phyloP scores from a whole-genome alignment of 2,329 filamentous ascomycete species.

The Colletotrichum sp. region DNA sequence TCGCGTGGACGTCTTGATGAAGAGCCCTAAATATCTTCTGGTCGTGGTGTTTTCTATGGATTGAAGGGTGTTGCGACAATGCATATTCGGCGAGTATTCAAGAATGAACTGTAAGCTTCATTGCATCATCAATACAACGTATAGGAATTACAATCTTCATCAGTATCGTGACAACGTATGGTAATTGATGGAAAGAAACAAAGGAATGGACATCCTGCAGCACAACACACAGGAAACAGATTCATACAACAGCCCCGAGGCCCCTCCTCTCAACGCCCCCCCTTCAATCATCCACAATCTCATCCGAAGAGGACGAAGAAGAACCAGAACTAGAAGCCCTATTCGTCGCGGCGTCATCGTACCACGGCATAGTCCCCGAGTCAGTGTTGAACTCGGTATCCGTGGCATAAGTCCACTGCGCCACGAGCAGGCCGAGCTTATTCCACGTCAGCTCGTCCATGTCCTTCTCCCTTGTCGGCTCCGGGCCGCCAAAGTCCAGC shows the following conservation, averaged over 20 bases:
- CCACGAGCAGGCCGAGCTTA: neutral
- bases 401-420: conserved; percentile 6
- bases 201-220: neutral
- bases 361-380: conserved; percentile 1
- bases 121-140: too few species aligned
- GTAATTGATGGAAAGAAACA: neutral
- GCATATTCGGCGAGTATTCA: too few species aligned
- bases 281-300: neutral
- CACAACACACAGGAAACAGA: neutral
- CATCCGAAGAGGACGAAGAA: neutral
- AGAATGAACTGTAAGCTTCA: too few species aligned
- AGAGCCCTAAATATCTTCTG: too few species aligned
- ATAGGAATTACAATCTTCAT: neutral
- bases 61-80: too few species aligned
- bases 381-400: conserved; percentile 5
- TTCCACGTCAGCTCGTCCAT: neutral
- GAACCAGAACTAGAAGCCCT: neutral
- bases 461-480: neutral
- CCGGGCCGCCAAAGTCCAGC: conserved; percentile 1
- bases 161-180: neutral
- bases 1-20: too few species aligned
- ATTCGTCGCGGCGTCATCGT: neutral
- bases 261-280: neutral
- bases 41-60: too few species aligned
- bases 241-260: neutral